phyloP scores from a whole-genome alignment of 2,329 filamentous ascomycete species.

The Fusarium sp. region DNA sequence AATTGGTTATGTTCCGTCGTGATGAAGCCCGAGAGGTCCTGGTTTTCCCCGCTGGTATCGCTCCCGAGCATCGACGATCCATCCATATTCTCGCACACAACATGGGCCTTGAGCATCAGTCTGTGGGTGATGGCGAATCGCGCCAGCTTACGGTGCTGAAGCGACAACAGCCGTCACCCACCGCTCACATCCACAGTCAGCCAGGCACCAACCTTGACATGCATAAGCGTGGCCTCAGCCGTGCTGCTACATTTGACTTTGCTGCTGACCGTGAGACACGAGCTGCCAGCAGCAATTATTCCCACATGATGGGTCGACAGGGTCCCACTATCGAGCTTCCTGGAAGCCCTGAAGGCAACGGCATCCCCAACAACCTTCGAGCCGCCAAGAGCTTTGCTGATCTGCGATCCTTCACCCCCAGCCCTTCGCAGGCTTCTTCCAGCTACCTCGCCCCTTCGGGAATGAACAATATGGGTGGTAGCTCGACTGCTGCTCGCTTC shows the following conservation, averaged over 20 bases:
- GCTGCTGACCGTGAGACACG: conserved; percentile 79
- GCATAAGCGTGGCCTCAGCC: conserved; percentile 85
- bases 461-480: conserved; percentile 64
- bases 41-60: conserved; percentile 82
- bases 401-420: conserved; percentile 92
- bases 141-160: conserved; percentile 92
- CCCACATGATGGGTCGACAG: conserved; percentile 79
- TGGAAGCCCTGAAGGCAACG: conserved; percentile 74
- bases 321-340: conserved; percentile 87
- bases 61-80: conserved; percentile 85
- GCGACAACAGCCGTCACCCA: conserved; percentile 62
- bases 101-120: conserved; percentile 90
- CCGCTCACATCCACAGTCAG: conserved; percentile 64
- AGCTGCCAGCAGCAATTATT: conserved; percentile 72
- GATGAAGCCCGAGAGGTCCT: conserved; percentile 80
- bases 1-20: conserved; percentile 88
- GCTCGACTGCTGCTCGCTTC: conserved; percentile 54
- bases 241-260: conserved; percentile 97
- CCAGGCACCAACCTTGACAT: conserved; percentile 77
- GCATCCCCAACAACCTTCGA: conserved; percentile 81
- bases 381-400: conserved; percentile 98
- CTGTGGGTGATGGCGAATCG: conserved; percentile 86
- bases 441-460: conserved; percentile 70
- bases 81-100: conserved; percentile 96
- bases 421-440: conserved; percentile 84